Percentiles rank a stretch among this genome's conserved stretches.
Conservation (phyloP, 2,329 filamentous ascomycete species). For the Aspergillus sp. region DNA sequence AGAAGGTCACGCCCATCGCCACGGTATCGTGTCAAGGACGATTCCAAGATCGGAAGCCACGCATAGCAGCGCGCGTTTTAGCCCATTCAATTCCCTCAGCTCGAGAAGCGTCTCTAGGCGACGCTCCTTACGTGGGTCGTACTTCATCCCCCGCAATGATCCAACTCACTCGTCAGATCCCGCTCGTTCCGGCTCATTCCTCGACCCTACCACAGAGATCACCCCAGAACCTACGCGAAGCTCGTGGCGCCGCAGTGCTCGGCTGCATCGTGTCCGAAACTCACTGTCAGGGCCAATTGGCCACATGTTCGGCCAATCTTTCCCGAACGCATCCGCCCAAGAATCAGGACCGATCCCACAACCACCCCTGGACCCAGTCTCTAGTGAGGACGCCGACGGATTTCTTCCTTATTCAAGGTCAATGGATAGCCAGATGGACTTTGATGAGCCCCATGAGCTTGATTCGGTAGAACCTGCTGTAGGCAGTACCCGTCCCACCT, state of each 20-base stretch:
- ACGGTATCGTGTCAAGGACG: constrained; percentile 43
- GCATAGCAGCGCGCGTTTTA: constrained; percentile 40
- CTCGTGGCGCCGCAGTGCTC: constrained; percentile 43
- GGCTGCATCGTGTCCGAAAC: constrained; percentile 46
- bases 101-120: constrained; percentile 44
- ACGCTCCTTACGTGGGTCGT: constrained; percentile 42
- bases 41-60: constrained; percentile 36
- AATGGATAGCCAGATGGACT: constrained; percentile 45
- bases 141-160: constrained; percentile 42
- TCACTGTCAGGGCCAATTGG: constrained; percentile 47
- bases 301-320: constrained; percentile 46
- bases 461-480: constrained; percentile 46
- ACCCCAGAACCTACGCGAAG: constrained; percentile 32
- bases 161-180: constrained; percentile 33
- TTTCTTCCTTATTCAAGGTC: constrained; percentile 38
- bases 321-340: constrained; percentile 27
- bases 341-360: constrained; percentile 29
- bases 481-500: constrained; percentile 30
- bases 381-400: constrained; percentile 36
- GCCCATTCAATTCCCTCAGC: constrained; percentile 42
- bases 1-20: constrained; percentile 48
- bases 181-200: constrained; percentile 27
- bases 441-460: constrained; percentile 43
- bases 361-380: constrained; percentile 31
- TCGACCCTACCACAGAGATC: constrained; percentile 29